Conservation (phyloP, 1,139 yeast species). For the Pichiaceae sp. region DNA sequence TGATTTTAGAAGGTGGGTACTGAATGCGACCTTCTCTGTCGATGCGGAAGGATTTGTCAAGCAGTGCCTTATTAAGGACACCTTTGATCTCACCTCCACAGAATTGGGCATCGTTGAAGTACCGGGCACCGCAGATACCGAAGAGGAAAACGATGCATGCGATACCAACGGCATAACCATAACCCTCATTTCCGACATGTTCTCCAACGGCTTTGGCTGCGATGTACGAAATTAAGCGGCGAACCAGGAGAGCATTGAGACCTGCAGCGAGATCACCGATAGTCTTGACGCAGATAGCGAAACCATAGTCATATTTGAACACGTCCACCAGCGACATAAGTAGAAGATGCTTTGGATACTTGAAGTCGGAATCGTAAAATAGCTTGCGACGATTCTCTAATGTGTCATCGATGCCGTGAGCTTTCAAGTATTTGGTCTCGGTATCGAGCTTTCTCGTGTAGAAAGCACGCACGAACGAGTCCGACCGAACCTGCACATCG, state of each 20-base stretch:
- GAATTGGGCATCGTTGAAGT: constrained; percentile 49
- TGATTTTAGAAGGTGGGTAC: constrained; percentile 60
- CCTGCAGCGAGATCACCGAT: constrained; percentile 44
- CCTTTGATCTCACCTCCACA: constrained; percentile 67
- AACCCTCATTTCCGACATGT: constrained; percentile 31
- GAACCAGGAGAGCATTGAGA: constrained; percentile 40
- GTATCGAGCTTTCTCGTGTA: constrained; percentile 28
- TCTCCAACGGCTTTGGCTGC: constrained; percentile 30
- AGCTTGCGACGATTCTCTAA: constrained; percentile 17
- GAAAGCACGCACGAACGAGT: constrained; percentile 31
- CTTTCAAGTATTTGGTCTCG: constrained; percentile 22
- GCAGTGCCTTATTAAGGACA: constrained; percentile 54
- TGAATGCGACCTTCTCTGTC: constrained; percentile 51
- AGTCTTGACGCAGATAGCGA: constrained; percentile 34
- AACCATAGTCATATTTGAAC: constrained; percentile 41
- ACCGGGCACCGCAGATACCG: constrained; percentile 34
- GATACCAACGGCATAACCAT: constrained; percentile 55
- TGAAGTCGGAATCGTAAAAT: constrained; percentile 16
- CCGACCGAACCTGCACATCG: constrained; percentile 39
- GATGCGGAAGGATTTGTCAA: constrained; percentile 57
- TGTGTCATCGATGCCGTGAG: constrained; percentile 15
- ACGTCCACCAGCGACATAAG: constrained; percentile 45
- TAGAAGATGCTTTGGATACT: constrained; percentile 34
- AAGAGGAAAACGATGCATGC: constrained; percentile 34
- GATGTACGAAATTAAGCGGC: constrained; percentile 45